Evolutionary conservation across 805 yeast genomes (phyloP), one percentile per base, ranked within the genome.

Genomic region (Candida schatavii): DNA sequence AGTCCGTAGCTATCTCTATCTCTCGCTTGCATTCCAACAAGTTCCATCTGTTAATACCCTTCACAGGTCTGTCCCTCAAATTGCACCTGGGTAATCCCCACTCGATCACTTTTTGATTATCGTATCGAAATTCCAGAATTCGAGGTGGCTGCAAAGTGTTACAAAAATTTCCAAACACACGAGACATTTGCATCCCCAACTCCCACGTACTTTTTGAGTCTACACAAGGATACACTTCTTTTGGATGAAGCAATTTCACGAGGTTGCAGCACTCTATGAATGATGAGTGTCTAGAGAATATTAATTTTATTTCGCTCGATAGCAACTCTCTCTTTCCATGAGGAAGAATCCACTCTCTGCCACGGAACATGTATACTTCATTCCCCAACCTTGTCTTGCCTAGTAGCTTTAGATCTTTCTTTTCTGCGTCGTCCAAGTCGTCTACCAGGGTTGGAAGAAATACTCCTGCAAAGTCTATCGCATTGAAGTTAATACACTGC

Each of bases 221-320:
- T n/a, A 60, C 61, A 36, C 73, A 67, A 0, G 79, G 79, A 37
- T 60, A 72, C 0, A 75, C 75, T 37, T 71, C 71, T 10, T 41
- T 48, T 0, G 77, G 75, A 7, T 44, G 52, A 39, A 75, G 67
- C 25, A 56, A 31, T 4, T 55, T 45, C 1, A 75, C 50, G 10
- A 75, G 64, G 7, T 59, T 41, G 14, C 55, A 44, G 13, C 64
- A 55, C 46, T 75, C 80, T 5, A 60, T 37, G 43, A 62, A 75
- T 2, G 78, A 71, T 1, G 78, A 72, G 45, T 75, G 80, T 33
- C 79, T 51, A 3, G 78, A 72, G 47, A 67, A 75, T 5, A 70
- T 50, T 13, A 70, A 59, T 35, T 56, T 56, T 2, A 74, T 43
- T 9, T 61, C 65, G n/a, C 49, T 51, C 1, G 73, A 70, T 5